Evolutionary conservation across 768 basidiomycete genomes (phyloP), one percentile per base, ranked within the genome.

Genomic region (Collybia sordida): DNA sequence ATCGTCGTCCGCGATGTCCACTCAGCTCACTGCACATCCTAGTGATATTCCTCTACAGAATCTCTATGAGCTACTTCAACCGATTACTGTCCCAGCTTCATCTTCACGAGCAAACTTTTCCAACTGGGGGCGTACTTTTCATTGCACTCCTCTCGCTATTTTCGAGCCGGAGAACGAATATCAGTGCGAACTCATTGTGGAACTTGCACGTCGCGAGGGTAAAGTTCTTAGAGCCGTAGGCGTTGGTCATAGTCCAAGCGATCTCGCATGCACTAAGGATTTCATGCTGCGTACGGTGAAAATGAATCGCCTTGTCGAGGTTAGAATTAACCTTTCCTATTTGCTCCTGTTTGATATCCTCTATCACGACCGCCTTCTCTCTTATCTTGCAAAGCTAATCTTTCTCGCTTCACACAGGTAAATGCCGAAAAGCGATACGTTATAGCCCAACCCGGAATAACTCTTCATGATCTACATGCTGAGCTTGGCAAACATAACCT

Each of bases 191-290:
- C 77, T 83, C 56, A 75, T 95, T 40, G 74, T 98, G 22, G 90
- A 91, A 61, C 82, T 93, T 21, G 93, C 94, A 0, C 74, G 85
- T 15, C 73, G 88, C 37, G 83, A 93, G 62, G 71, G 78, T 14
- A 83, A 80, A 62, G 74, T 79, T 18, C 75, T 98, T 27, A 83
- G 93, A 48, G 88, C 90, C 0, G 88, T 85, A 11, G 97, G 93
- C 11, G 84, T 92, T 14, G 96, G 95, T 2, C 95, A 98, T 70
- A 90, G 88, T 50, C 96, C 96, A 19, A 90, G 86, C 62, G 96
- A 99, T 71, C 76, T 98, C 43, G 90, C 92, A 0, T 98, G 93
- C 69, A 97, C 94, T 0, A 79, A 72, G 45, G 91, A 85, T 9
- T 94, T 82, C 71, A 88, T 98, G 84, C 69, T 98, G 49, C 78